Percentiles rank a stretch among this genome's conserved stretches.
phyloP scores from a whole-genome alignment of 2,329 filamentous ascomycete genomes.

The Cladophialophora yegresii region DNA sequence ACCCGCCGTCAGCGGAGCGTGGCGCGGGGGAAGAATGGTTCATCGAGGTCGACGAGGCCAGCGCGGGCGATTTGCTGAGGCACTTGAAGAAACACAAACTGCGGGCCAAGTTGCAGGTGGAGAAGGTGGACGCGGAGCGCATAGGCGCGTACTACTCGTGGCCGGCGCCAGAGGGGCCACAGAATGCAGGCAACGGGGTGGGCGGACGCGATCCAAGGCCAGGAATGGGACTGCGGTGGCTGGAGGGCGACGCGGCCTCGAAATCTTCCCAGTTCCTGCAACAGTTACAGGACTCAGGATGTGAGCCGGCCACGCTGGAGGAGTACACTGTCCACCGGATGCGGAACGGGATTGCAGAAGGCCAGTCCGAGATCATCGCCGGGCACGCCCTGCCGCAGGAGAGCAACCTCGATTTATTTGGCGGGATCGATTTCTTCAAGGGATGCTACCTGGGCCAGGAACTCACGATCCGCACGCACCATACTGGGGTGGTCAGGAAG shows the following conservation, averaged over 20 bases:
- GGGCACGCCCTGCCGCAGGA: slow-evolving; percentile 80
- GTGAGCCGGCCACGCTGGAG: slow-evolving; percentile 44
- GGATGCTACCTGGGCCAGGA: slow-evolving; percentile 98
- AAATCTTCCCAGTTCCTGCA: slow-evolving; percentile 1
- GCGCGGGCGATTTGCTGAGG: slow-evolving; percentile 63
- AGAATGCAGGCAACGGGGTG: background rate
- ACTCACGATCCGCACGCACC: slow-evolving; percentile 90
- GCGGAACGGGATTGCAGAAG: slow-evolving; percentile 79
- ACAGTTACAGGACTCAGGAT: slow-evolving; percentile 32
- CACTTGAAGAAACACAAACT: slow-evolving; percentile 86
- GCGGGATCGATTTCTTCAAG: slow-evolving; percentile 88
- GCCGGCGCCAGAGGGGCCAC: slow-evolving; percentile 18
- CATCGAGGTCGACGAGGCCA: slow-evolving; percentile 76
- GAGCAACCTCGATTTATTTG: slow-evolving; percentile 82
- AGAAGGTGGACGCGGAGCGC: slow-evolving; percentile 66
- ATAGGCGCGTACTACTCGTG: slow-evolving; percentile 38
- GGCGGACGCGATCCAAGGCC: slow-evolving; percentile 31
- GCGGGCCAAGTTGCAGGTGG: slow-evolving; percentile 72
- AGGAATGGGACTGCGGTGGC: slow-evolving; percentile 30
- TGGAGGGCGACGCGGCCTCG: slow-evolving; percentile 8
- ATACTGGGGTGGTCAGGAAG: slow-evolving; percentile 91
- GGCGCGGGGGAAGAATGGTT: slow-evolving; percentile 64
- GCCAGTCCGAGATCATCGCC: slow-evolving; percentile 72
- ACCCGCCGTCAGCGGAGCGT: slow-evolving; percentile 54
- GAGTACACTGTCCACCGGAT: slow-evolving; percentile 77